phyloP scores from a whole-genome alignment of 192 early-diverging fungal species.

The Backusella circina region DNA sequence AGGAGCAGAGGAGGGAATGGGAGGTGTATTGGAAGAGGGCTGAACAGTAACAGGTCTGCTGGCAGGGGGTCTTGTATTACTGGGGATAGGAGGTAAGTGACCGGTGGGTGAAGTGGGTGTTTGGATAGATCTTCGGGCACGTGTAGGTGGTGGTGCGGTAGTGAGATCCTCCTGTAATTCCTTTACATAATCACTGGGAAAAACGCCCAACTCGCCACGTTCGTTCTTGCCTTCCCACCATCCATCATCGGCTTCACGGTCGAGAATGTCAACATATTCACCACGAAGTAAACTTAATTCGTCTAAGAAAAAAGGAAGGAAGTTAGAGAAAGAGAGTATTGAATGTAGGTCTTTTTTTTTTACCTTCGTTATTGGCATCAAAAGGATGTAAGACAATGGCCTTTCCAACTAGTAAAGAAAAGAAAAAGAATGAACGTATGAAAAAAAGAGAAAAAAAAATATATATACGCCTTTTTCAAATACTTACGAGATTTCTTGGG shows the following conservation, averaged over 20 bases:
- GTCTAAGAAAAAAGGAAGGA: constrained; percentile 27
- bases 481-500: background rate
- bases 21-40: background rate
- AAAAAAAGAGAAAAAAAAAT: background rate
- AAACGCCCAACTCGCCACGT: constrained; percentile 41
- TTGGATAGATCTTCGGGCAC: constrained; percentile 7
- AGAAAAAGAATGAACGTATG: too few species aligned
- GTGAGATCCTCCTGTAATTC: constrained; percentile 33
- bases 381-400: constrained; percentile 49
- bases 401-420: constrained; percentile 15
- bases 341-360: background rate
- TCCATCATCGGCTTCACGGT: constrained; percentile 45
- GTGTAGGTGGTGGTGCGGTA: constrained; percentile 11
- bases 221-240: constrained; percentile 57
- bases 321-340: background rate
- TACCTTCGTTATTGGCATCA: constrained; percentile 44
- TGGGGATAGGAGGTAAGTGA: background rate
- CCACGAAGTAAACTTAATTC: constrained; percentile 44
- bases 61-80: background rate
- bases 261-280: constrained; percentile 41
- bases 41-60: background rate
- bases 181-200: constrained; percentile 49
- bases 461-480: background rate
- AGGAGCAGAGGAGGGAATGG: background rate
- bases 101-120: background rate